phyloP scores from a whole-genome alignment of 129 eudicot species.

The Artemisia tridentata region DNA sequence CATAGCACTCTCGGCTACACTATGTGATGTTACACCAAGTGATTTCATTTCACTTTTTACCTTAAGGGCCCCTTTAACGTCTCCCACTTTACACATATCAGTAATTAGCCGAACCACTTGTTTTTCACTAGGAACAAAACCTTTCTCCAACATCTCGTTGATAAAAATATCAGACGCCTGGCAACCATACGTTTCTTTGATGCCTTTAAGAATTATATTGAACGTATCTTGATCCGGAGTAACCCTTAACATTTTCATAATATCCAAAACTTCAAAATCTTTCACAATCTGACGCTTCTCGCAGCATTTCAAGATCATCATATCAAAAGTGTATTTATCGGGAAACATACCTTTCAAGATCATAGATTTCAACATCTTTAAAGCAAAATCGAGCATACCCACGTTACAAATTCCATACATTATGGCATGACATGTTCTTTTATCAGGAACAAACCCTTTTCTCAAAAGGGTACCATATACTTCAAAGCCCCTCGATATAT shows the following conservation, averaged over 20 bases:
- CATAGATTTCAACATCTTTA: constrained; percentile 63
- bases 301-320: constrained; percentile 55
- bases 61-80: constrained; percentile 51
- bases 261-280: constrained; percentile 61
- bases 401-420: constrained; percentile 57
- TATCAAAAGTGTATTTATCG: constrained; percentile 55
- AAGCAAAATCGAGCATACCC: constrained; percentile 63
- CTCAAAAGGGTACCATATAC: constrained; percentile 47
- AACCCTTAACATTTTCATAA: constrained; percentile 45
- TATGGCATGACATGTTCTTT: constrained; percentile 64
- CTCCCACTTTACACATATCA: constrained; percentile 66
- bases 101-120: constrained; percentile 57
- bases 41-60: constrained; percentile 55
- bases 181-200: constrained; percentile 43
- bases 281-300: constrained; percentile 54
- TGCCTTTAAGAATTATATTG: constrained; percentile 52
- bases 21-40: constrained; percentile 45
- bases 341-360: constrained; percentile 47
- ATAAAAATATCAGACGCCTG: constrained; percentile 35
- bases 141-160: constrained; percentile 59
- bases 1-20: constrained; percentile 70
- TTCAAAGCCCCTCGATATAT: constrained; percentile 46
- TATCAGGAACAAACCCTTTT: constrained; percentile 70
- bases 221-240: constrained; percentile 59
- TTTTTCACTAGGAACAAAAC: constrained; percentile 52